These are phyloP conservation scores for Venustampulla echinocandica DNA, from an alignment of 495 filamentous ascomycete species.

Conservation along the genomic window DNA sequence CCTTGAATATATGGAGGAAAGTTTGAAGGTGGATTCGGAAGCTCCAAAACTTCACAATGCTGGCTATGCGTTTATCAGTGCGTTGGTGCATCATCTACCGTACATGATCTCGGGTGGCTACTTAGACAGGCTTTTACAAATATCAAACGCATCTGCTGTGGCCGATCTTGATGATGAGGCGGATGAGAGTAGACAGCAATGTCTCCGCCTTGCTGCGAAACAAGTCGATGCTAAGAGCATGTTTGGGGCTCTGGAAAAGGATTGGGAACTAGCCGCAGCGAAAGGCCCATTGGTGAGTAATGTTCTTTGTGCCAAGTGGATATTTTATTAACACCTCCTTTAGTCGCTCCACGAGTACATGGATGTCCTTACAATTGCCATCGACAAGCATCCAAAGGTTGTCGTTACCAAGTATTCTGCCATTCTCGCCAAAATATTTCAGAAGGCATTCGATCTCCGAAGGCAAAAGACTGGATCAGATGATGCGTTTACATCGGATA, in stretches of 20 bases:
- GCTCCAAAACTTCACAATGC: constrained; percentile 68
- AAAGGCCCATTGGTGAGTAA: constrained; percentile 49
- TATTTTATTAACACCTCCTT: neutral
- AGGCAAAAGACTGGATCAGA: constrained; percentile 16
- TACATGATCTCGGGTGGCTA: constrained; percentile 74
- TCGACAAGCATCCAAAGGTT: constrained; percentile 70
- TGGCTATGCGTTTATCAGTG: constrained; percentile 64
- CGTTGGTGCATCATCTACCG: constrained; percentile 71
- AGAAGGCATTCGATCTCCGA: constrained; percentile 64
- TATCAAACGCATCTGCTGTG: constrained; percentile 61
- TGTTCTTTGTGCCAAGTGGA: neutral
- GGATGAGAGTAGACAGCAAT: constrained; percentile 55
- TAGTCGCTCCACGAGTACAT: constrained; percentile 61
- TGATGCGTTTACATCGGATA: constrained; percentile 22
- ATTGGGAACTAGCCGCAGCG: constrained; percentile 53
- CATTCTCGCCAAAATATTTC: constrained; percentile 59
- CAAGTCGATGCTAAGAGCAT: constrained; percentile 58
- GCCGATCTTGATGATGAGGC: constrained; percentile 44
- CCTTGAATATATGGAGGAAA: constrained; percentile 56
- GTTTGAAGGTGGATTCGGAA: constrained; percentile 42
- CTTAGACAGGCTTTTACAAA: constrained; percentile 56
- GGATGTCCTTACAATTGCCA: constrained; percentile 51
- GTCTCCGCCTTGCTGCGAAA: constrained; percentile 61
- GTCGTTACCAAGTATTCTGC: constrained; percentile 59
- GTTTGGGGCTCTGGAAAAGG: constrained; percentile 59